Conservation (phyloP, 2,329 filamentous ascomycete genomes). For the Colletotrichum tofieldiae region DNA sequence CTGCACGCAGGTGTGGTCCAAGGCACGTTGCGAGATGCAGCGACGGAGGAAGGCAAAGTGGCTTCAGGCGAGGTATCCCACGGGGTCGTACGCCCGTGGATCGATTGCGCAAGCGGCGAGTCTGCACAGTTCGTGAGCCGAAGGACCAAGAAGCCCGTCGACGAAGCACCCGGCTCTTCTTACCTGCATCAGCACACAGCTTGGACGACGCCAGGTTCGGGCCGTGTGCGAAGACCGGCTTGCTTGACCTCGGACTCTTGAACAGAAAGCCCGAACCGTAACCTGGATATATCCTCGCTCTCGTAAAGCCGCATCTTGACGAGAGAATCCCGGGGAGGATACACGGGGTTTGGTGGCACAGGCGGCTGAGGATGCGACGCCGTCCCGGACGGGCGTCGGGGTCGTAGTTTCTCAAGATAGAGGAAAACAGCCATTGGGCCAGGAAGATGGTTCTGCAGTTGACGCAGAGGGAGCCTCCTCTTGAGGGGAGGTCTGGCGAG, state of each 20-base stretch:
- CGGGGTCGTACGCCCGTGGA: background rate
- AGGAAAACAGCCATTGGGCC: background rate
- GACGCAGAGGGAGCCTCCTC: background rate
- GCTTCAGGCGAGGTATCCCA: background rate
- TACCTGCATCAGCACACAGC: background rate
- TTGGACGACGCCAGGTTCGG: background rate
- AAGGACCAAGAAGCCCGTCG: background rate
- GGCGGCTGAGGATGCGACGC: background rate
- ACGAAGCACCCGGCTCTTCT: background rate
- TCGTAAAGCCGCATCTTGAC: background rate
- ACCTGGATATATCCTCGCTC: background rate
- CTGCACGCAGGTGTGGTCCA: no score
- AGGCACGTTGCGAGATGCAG: conserved; percentile 15
- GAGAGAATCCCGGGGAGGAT: background rate
- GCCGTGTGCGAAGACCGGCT: background rate
- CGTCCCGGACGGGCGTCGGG: background rate
- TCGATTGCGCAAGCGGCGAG: background rate
- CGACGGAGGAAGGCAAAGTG: background rate
- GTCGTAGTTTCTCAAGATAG: background rate
- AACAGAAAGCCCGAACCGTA: background rate
- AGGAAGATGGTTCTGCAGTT: no score
- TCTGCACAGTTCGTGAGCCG: no score
- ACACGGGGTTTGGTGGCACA: background rate
- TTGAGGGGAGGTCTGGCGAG: background rate
- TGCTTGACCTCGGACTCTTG: background rate